Conservation (phyloP, 805 yeast species). For the Metschnikowia gelsemii region DNA sequence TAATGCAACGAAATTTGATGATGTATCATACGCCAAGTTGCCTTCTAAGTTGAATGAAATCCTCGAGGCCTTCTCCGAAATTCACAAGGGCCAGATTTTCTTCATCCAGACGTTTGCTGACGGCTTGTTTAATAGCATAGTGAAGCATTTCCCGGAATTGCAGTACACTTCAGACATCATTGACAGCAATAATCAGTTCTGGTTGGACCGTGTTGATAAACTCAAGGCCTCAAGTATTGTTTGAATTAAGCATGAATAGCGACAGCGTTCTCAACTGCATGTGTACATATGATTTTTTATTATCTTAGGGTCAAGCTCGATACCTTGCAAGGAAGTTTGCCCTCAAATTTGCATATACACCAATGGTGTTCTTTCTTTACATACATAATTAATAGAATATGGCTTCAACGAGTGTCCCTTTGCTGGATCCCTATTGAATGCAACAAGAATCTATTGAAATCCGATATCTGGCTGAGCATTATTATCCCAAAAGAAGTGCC, state of each 20-base stretch:
- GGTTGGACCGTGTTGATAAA: constrained; percentile 38
- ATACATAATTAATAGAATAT: constrained; percentile 4
- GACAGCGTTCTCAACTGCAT: constrained; percentile 3
- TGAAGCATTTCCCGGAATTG: constrained; percentile 59
- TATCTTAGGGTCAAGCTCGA: background rate
- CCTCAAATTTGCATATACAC: background rate
- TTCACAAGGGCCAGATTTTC: constrained; percentile 75
- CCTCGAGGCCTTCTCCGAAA: constrained; percentile 43
- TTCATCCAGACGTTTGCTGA: constrained; percentile 82
- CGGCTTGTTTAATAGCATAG: constrained; percentile 67
- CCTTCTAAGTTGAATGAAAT: constrained; percentile 45
- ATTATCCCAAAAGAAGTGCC: too few relatives aligned
- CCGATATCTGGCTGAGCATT: too few relatives aligned
- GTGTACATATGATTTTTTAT: background rate
- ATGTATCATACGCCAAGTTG: constrained; percentile 31
- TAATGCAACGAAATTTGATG: constrained; percentile 11
- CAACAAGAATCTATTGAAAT: too few relatives aligned
- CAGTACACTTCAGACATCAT: constrained; percentile 56
- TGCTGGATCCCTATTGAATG: too few relatives aligned
- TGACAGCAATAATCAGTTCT: constrained; percentile 51
- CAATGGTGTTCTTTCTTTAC: too few relatives aligned
- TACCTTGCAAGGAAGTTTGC: background rate
- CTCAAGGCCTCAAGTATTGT: constrained; percentile 1
- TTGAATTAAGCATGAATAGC: background rate
- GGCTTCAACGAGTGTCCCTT: background rate